Base-by-base conservation (phyloP, 2,329 filamentous ascomycete genomes). In the Zasmidium citrigriseum region DNA sequence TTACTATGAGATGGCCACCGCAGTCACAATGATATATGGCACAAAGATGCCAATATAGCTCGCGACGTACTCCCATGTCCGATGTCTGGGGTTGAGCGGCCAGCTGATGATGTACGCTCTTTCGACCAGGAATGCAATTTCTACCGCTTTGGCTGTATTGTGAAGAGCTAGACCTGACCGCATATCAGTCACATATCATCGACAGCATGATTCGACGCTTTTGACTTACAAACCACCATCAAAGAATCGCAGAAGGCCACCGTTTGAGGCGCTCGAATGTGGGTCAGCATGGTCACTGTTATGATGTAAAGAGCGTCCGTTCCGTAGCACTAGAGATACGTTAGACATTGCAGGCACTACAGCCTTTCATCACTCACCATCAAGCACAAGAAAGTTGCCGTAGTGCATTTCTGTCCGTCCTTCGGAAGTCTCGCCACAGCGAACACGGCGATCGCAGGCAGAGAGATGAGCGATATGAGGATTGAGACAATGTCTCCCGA, bases 91-190 rank as follows among this genome's bases (percentile, higher is more conserved):
- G 18, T 38, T 45, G 2, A 23, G 46, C 2, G 54, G 50, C 51
- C 54, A 61, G 22, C 55, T 52, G 24, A 61, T 61, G 47, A 61
- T 58, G 44, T 61, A 61, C 11, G 52, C 55, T 27, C 58, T 34
- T 41, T 61, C 58, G 34, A 61, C 58, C 5, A 61, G 51, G 55
- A 61, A 57, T 3, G 47, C 29, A 21, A 61, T 24, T 7, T 51
- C 52, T 12, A 46, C 14, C 10, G 58, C 46, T 58, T 61, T 61
- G 10, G 58, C 24, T 14, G 44, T 21, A 27, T 54, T 57, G 27
- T 55, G 52, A 5, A 57, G 25, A 2, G 29, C 23, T 16, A 60
- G 44, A 27, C 58, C 54, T 60, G 14, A 41, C 4, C 11, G 4
- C 7, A 29, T n/a, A 38, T 34, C 16, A 57, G 47, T 1, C 3